A percentile compares a stretch with the other conserved stretches of the same genome.
Evolutionary conservation across 2,329 filamentous ascomycete genomes (phyloP).

Genomic region (Scortechinia acanthostroma): DNA sequence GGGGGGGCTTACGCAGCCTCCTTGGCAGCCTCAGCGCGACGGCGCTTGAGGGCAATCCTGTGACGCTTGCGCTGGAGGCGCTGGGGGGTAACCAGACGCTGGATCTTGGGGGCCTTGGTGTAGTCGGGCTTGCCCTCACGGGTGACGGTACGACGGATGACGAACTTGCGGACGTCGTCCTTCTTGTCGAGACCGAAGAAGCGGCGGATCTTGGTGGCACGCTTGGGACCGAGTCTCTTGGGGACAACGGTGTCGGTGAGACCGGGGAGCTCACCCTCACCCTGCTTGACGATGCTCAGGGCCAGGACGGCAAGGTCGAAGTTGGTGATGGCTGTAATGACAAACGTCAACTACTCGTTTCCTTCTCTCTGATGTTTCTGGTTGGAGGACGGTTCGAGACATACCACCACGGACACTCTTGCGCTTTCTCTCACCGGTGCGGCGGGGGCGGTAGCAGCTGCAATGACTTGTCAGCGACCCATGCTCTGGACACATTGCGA

Average conservation of each 20-base stretch:
- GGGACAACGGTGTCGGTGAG: slow-evolving; percentile 96
- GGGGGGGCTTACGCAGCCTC: slow-evolving; percentile 1
- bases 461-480: no score
- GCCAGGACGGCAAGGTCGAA: slow-evolving; percentile 92
- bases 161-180: slow-evolving; percentile 99
- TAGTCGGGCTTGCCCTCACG: slow-evolving; percentile 97
- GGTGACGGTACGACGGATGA: slow-evolving; percentile 96
- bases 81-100: slow-evolving; percentile 98
- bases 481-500: no score
- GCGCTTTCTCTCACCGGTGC: slow-evolving; percentile 97
- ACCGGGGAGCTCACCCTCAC: slow-evolving; percentile 86
- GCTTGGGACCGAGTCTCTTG: slow-evolving; percentile 99
- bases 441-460: slow-evolving; percentile 93
- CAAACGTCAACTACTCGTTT: no score
- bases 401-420: slow-evolving; percentile 98
- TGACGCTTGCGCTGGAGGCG: slow-evolving; percentile 99
- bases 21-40: slow-evolving; percentile 64
- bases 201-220: slow-evolving; percentile 98
- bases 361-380: no score
- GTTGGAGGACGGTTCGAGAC: no score
- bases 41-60: slow-evolving; percentile 94
- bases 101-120: slow-evolving; percentile 99
- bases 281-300: slow-evolving; percentile 95
- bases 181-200: slow-evolving; percentile 99
- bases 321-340: slow-evolving; percentile 91